These are phyloP conservation scores for Fonsecaea monophora DNA, from an alignment of 2,329 filamentous ascomycete genomes.

Conservation along the genomic window DNA sequence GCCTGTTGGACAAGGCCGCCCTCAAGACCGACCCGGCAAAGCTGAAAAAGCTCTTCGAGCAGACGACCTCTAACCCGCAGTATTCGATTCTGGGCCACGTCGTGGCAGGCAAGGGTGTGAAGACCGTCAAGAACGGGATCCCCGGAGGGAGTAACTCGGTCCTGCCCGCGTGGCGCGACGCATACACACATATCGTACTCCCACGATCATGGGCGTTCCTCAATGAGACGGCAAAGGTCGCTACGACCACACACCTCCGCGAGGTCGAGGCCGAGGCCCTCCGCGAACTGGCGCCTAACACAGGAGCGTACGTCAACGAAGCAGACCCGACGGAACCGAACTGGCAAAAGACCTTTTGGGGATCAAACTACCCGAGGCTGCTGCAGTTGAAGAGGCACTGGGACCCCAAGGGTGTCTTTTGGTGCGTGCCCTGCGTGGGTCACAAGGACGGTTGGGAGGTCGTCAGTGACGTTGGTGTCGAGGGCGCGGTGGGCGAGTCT, in stretches of 20 bases:
- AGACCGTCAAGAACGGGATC: slow-evolving; percentile 37
- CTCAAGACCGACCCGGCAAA: slow-evolving; percentile 31
- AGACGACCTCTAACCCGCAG: slow-evolving; percentile 31
- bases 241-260: slow-evolving; percentile 28
- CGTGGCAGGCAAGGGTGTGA: slow-evolving; percentile 41
- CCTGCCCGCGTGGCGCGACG: slow-evolving; percentile 45
- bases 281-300: slow-evolving; percentile 40
- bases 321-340: slow-evolving; percentile 49
- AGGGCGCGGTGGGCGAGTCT: slow-evolving; percentile 29
- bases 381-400: slow-evolving; percentile 44
- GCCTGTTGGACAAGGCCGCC: slow-evolving; percentile 28
- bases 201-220: slow-evolving; percentile 31
- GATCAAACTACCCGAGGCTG: slow-evolving; percentile 44
- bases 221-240: slow-evolving; percentile 31
- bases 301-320: slow-evolving; percentile 45
- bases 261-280: slow-evolving; percentile 38
- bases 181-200: slow-evolving; percentile 43
- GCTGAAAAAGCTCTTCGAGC: slow-evolving; percentile 36
- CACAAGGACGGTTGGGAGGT: slow-evolving; percentile 40
- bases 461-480: slow-evolving; percentile 24
- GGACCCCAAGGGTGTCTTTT: slow-evolving; percentile 43
- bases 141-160: slow-evolving; percentile 41
- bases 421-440: slow-evolving; percentile 42
- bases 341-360: slow-evolving; percentile 52
- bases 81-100: slow-evolving; percentile 32